A percentile compares a stretch with the other conserved stretches of the same genome.
Evolutionary conservation across 2,329 filamentous ascomycete species (phyloP).

Genomic region (Colletotrichum melonis): DNA sequence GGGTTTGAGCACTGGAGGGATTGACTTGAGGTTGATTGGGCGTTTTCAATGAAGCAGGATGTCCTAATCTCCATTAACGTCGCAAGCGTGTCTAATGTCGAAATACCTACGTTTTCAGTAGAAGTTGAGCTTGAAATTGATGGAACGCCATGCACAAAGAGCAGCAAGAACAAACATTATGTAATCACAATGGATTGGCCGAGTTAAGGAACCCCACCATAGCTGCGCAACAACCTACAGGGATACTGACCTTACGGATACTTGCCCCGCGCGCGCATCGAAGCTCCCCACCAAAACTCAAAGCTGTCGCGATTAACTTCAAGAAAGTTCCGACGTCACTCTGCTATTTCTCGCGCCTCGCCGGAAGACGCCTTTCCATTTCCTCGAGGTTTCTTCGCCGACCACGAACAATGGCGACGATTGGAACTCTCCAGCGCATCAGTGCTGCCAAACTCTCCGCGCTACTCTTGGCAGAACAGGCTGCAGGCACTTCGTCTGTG

Average conservation of each 20-base stretch:
- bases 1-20: no score
- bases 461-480: constrained; percentile 65
- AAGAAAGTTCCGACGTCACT: constrained; percentile 5
- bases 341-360: background rate
- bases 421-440: constrained; percentile 75
- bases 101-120: no score
- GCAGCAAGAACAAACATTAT: background rate
- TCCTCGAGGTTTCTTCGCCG: background rate
- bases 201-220: background rate
- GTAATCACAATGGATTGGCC: background rate
- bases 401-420: constrained; percentile 58
- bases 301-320: background rate
- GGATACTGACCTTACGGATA: background rate
- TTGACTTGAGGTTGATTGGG: no score
- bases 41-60: no score
- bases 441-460: constrained; percentile 75
- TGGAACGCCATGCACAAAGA: no score
- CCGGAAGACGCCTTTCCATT: constrained; percentile 4
- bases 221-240: background rate
- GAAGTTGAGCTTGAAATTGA: no score
- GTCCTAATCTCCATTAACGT: no score
- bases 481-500: constrained; percentile 58
- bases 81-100: no score
- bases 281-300: constrained; percentile 8
- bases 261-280: constrained; percentile 18